Evolutionary conservation across 164 flowering plant genomes (phyloP), one percentile per base, ranked within the genome.

Genomic region (Taxillus chinensis): DNA sequence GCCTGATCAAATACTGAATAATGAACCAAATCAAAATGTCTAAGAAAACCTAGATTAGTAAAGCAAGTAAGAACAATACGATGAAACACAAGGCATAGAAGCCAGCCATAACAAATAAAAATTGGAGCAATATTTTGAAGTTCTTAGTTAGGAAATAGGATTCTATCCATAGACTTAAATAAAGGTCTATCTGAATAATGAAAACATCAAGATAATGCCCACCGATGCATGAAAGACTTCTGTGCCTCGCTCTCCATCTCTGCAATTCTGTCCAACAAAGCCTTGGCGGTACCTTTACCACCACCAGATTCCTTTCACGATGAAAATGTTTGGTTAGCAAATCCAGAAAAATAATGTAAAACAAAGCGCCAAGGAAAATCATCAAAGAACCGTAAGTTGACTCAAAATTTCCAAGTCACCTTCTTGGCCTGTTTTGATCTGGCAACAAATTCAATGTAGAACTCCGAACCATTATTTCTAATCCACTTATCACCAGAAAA

Each of bases 201-300:
- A 55, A 39, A 3, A 2, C 16, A 50, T 52, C 37, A 41, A 49
- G 39, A 69, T 59, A 57, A 48, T 53, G 68, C 90, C 75, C 52
- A 93, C 99, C 99, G 76, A 62, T 93, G 99, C 99, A 93, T 90
- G 70, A 93, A 87, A 14, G 99, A 93, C 71, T 89, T 89, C 73
- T 90, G 86, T 41, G 99, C 99, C 71, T 89, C 96, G 78, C 83
- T 77, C 78, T 93, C 99, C 84, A 74, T 46, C 38, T 70, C 75
- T 38, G 97, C 92, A 65, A 90, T 89, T 73, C 72, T 86, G 57
- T 83, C 86, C 78, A 93, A 68, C 70, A 93, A 78, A 55, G 68
- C 74, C 73, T 78, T 90, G 45, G 97, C 89, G n/a, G 97, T 89
- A 60, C 99, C 99, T 61, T 73, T 74, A 37, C 95, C 95, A 80